These are phyloP conservation scores for Cruciata laevipes DNA, from an alignment of 257 asterid genomes.

Conservation along the genomic window DNA sequence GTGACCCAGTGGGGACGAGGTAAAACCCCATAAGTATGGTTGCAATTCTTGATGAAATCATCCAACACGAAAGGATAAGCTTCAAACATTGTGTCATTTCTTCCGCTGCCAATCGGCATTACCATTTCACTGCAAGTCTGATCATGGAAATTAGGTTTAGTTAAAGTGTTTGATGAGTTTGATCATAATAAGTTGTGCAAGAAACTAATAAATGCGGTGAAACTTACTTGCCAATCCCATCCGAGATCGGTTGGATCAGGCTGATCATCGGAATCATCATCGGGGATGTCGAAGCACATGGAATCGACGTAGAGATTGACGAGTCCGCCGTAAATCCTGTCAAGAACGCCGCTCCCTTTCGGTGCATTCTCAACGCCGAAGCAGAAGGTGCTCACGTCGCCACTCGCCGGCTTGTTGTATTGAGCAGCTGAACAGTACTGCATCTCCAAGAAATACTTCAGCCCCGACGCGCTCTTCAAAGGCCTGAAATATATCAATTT, in stretches of 20 bases:
- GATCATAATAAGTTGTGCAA: too few species aligned
- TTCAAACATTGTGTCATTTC: constrained; percentile 32
- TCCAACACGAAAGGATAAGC: constrained; percentile 24
- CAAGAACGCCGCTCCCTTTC: constrained; percentile 30
- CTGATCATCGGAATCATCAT: constrained; percentile 7
- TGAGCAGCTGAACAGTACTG: constrained; percentile 45
- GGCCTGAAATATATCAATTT: constrained; percentile 21
- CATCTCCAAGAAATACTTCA: constrained; percentile 36
- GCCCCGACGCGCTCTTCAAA: constrained; percentile 27
- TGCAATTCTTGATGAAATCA: constrained; percentile 15
- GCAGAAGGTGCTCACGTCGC: constrained; percentile 50
- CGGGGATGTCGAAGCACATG: constrained; percentile 26
- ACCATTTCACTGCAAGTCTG: constrained; percentile 44
- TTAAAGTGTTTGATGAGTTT: too few species aligned
- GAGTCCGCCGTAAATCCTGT: constrained; percentile 43
- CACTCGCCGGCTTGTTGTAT: constrained; percentile 34
- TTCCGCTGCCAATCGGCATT: constrained; percentile 28
- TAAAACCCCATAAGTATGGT: constrained; percentile 20
- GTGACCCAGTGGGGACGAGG: constrained; percentile 48
- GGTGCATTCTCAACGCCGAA: constrained; percentile 47
- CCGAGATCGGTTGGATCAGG: constrained; percentile 31
- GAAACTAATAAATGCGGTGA: too few species aligned
- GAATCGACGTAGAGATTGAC: constrained; percentile 21
- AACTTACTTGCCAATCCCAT: constrained; percentile 70
- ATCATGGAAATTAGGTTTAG: too few species aligned